Percentiles rank a stretch among this genome's conserved stretches.
phyloP scores from a whole-genome alignment of 345 rosid genomes.

The Brassica juncea region DNA sequence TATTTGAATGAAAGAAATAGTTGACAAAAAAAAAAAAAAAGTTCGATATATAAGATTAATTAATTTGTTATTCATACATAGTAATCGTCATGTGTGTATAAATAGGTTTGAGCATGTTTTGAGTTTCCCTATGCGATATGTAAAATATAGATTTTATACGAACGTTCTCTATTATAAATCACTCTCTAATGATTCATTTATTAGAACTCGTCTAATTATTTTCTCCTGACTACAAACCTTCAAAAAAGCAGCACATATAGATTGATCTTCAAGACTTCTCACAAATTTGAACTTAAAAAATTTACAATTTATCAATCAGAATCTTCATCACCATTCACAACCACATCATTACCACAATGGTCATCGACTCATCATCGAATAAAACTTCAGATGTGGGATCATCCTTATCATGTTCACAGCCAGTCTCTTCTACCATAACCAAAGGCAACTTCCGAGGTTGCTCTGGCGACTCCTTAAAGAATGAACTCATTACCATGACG shows the following conservation, averaged over 20 bases:
- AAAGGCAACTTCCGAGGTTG: slow-evolving; percentile 60
- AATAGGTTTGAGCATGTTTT: slow-evolving; percentile 20
- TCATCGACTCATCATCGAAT: slow-evolving; percentile 1
- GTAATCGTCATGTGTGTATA: slow-evolving; percentile 5
- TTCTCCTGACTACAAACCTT: not conserved
- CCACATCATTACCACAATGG: slow-evolving; percentile 23
- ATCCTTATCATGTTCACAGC: slow-evolving; percentile 39
- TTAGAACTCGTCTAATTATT: not conserved
- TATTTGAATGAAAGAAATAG: too few relatives aligned
- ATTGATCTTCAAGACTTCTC: not conserved
- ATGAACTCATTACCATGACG: slow-evolving; percentile 72
- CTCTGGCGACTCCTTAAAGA: slow-evolving; percentile 63
- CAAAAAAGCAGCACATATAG: not conserved
- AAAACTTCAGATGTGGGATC: slow-evolving; percentile 21
- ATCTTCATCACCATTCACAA: slow-evolving; percentile 18
- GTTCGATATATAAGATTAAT: slow-evolving; percentile 16
- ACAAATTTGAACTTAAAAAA: not conserved
- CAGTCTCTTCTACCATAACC: slow-evolving; percentile 57
- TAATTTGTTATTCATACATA: slow-evolving; percentile 17
- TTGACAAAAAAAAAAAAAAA: too few relatives aligned
- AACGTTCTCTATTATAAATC: not conserved
- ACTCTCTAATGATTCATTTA: not conserved
- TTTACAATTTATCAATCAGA: not conserved
- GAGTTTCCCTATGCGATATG: slow-evolving; percentile 1
- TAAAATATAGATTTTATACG: not conserved